Evolutionary conservation across 345 rosid genomes (phyloP), one percentile per base, ranked within the genome.

Genomic region (Noccaea bulbosa): DNA sequence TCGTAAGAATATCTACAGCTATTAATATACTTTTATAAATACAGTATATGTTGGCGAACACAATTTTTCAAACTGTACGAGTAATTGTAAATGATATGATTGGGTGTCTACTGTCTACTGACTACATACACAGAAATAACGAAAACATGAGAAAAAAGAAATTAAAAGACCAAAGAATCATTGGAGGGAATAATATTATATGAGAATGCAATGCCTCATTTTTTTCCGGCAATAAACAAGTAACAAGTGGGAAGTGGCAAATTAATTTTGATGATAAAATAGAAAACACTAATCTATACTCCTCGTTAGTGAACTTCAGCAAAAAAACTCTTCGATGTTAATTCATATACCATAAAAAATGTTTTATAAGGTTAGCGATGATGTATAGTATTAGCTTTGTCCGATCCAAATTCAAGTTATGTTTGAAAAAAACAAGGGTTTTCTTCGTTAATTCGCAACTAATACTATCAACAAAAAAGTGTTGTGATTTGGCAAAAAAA

Each of bases 201-300:
- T 34, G 22, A 33, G 14, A 63, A 53, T 66, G 51, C 5, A 30
- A 56, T 57, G 43, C 47, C 58, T 65, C 71, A 49, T 65, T 66
- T 47, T 52, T 64, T 55, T 45, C 55, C 20, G 7, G 50, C 43
- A 65, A 47, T 57, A 32, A 64, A 47, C 44, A 55, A 56, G 65
- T 48, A 51, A 73, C 72, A 74, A 45, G 72, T 66, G 72, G 65
- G 68, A 74, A 45, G 72, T 66, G 72, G 67, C 55, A 43, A 37
- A 50, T 49, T 50, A 12, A 27, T 27, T 27, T 48, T 58, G 35
- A 55, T 62, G 24, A 12, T 69, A 58, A 47, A 47, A 8, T 32
- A 57, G 22, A 11, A 8, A 43, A 33, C 56, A 30, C 35, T 69
- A 43, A 44, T 17, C 11, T 40, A 65, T 17, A 20, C 22, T 20